Conservation (phyloP, 2,329 filamentous ascomycete genomes). For the Phoma sp. region DNA sequence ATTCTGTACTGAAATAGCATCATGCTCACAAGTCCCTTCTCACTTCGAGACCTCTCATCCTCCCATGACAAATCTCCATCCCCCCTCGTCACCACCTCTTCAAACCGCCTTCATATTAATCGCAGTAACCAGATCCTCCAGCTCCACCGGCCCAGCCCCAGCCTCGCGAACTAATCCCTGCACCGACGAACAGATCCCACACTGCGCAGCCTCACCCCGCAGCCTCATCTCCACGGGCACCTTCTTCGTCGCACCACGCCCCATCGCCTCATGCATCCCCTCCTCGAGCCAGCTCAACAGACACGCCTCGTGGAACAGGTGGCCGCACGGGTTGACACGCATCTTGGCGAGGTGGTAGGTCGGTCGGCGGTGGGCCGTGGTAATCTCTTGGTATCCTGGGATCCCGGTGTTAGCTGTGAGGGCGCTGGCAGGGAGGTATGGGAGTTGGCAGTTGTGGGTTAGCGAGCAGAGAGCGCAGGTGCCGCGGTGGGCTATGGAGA, state of each 20-base stretch:
- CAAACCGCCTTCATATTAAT: too few species aligned
- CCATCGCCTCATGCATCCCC: neutral
- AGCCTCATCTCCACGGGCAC: neutral
- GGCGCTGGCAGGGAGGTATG: neutral
- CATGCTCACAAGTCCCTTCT: too few species aligned
- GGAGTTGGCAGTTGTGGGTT: neutral
- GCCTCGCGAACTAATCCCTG: too few species aligned
- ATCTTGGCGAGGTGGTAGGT: neutral
- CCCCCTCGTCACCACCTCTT: too few species aligned
- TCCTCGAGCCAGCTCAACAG: neutral
- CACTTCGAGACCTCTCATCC: too few species aligned
- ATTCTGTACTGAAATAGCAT: too few species aligned
- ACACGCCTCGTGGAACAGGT: neutral
- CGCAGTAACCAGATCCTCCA: too few species aligned
- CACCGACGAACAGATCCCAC: too few species aligned
- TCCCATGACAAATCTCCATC: too few species aligned
- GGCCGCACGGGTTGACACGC: neutral
- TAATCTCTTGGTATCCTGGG: neutral
- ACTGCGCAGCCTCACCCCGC: too few species aligned
- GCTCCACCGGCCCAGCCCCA: too few species aligned
- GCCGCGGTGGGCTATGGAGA: neutral
- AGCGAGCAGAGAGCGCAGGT: neutral
- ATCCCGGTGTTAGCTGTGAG: too few species aligned
- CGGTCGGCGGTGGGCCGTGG: neutral
- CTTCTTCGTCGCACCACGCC: neutral